phyloP scores from a whole-genome alignment of 106 monocot genomes.

The Gastrodia elata region DNA sequence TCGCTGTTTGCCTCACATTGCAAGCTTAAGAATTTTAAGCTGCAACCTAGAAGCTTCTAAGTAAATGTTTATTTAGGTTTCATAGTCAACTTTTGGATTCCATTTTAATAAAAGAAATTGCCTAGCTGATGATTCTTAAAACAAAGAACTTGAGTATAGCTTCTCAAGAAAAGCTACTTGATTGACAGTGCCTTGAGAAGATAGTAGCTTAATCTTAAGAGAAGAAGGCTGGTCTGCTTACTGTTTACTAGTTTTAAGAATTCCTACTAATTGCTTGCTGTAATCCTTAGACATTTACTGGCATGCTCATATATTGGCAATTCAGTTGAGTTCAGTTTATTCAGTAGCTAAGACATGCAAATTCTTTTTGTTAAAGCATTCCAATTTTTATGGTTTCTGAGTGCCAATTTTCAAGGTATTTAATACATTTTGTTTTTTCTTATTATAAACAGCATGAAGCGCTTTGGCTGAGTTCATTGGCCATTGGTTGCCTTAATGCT shows the following conservation, averaged over 20 bases:
- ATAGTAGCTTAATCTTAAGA: neutral
- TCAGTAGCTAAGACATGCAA: too few relatives aligned
- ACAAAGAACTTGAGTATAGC: neutral
- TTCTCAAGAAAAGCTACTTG: neutral
- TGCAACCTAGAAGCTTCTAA: too few relatives aligned
- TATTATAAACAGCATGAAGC: neutral
- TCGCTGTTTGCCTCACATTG: too few relatives aligned
- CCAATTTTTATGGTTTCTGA: neutral
- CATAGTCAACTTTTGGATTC: neutral
- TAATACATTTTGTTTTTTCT: neutral
- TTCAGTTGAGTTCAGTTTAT: conserved; percentile 1
- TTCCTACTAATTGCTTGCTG: neutral
- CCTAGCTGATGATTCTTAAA: neutral
- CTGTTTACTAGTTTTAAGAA: conserved; percentile 4
- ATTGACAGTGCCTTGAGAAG: neutral
- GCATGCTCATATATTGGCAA: neutral
- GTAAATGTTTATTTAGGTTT: neutral
- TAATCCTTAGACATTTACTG: neutral
- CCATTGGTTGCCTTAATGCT: conserved; percentile 7
- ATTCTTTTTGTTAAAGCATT: neutral
- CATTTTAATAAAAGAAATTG: neutral
- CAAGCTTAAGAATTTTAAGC: too few relatives aligned
- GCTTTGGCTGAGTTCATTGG: neutral
- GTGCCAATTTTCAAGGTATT: neutral
- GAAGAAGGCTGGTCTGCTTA: neutral